Evolutionary conservation across 345 rosid genomes (phyloP), one percentile per base, ranked within the genome.

Genomic region (Bretschneidera sinensis): DNA sequence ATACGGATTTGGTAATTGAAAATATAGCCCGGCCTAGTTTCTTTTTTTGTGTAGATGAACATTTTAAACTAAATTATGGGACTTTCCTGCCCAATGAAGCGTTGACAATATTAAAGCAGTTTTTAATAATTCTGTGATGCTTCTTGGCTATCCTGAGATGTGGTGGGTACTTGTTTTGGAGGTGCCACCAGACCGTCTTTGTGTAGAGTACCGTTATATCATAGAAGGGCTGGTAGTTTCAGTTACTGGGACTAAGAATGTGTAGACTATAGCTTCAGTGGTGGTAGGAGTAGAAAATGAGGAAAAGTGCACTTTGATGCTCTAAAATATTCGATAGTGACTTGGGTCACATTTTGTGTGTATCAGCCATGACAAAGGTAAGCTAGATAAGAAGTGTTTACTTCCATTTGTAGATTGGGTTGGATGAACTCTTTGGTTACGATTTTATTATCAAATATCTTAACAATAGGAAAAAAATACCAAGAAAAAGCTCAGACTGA

Each of bases 1-100:
- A 19, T 17, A 57, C 23, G 52, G 66, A 49, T 61, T 68, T 67
- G 61, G 72, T 55, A 48, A 60, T 67, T 20, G 48, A 24, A 24
- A 48, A 31, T 14, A 39, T 59, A 55, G 24, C 61, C 48, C 15
- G 20, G 47, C 21, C 19, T 52, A 13, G 55, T 33, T 55, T 49
- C 15, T 18, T 25, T 34, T 23, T 7, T 13, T n/a, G 28, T 53
- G 16, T 21, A 4, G 54, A 24, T 54, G 20, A 28, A 54, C 20
- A 13, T 28, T 14, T 55, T 55, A 54, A 33, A 21, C 35, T 70
- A 50, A 35, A 13, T 57, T 31, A 52, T 47, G 57, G 34, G 48
- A 43, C 23, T 64, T 51, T 39, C 9, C 45, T 39, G 45, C 15
- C 1, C 10, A 39, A 14, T 39, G 16, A 39, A 39, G 45, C 15